phyloP scores from a whole-genome alignment of 176 grass and related monocot species.

The Eleusine indica region DNA sequence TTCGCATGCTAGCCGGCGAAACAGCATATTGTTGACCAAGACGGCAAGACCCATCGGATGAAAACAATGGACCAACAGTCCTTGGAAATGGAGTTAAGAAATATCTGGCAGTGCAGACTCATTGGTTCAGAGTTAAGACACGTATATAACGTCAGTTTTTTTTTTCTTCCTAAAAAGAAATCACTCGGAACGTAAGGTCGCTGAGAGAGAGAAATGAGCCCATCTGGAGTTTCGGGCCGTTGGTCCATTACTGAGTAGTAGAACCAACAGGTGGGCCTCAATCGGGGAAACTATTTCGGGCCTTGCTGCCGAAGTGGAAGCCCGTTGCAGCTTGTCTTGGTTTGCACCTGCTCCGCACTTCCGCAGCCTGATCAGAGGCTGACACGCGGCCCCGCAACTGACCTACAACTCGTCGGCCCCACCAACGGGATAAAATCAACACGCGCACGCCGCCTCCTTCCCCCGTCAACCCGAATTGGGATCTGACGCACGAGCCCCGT shows the following conservation, averaged over 20 bases:
- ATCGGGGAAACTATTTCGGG: background rate
- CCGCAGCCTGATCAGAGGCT: background rate
- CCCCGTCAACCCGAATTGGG: constrained; percentile 11
- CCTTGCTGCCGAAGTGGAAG: background rate
- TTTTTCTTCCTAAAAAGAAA: too few relatives aligned
- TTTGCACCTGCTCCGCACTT: background rate
- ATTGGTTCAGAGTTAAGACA: too few relatives aligned
- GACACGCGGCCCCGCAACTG: background rate
- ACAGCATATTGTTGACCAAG: background rate
- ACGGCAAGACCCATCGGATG: background rate
- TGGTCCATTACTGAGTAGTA: background rate
- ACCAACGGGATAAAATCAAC: background rate
- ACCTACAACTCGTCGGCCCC: background rate
- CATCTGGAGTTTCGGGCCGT: background rate
- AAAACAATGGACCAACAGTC: background rate
- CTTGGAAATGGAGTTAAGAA: background rate
- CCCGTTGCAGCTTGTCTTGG: background rate
- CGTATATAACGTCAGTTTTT: too few relatives aligned
- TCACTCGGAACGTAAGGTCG: too few relatives aligned
- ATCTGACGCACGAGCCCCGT: background rate
- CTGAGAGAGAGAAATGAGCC: background rate
- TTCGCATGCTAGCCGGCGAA: too few relatives aligned
- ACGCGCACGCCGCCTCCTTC: too few relatives aligned
- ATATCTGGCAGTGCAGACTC: too few relatives aligned
- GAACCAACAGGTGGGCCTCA: too few relatives aligned